Evolutionary conservation across 768 basidiomycete genomes (phyloP).

Genomic region (Neoboletus brunneissimus): DNA sequence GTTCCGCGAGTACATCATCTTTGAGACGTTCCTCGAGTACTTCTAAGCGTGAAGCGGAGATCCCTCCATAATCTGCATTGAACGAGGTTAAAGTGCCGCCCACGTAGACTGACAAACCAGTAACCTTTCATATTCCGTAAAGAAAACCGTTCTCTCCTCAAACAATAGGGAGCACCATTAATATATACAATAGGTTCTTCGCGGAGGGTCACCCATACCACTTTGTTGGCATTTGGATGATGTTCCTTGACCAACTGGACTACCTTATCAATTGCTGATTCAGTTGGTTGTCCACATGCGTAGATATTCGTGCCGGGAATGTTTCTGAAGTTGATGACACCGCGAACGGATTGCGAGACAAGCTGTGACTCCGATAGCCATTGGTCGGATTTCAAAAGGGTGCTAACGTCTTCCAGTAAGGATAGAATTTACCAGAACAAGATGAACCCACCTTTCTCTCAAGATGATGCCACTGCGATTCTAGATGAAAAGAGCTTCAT

Average conservation of each 20-base stretch:
- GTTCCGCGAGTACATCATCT: slow-evolving; percentile 82
- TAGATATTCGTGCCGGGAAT: slow-evolving; percentile 80
- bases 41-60: slow-evolving; percentile 86
- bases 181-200: slow-evolving; percentile 92
- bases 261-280: slow-evolving; percentile 81
- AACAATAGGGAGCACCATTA: slow-evolving; percentile 89
- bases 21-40: slow-evolving; percentile 86
- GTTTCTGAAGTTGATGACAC: slow-evolving; percentile 93
- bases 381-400: slow-evolving; percentile 88
- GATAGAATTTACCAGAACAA: slow-evolving; percentile 3
- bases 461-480: slow-evolving; percentile 93
- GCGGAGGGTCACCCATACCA: slow-evolving; percentile 91
- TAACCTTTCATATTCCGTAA: slow-evolving; percentile 92
- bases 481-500: slow-evolving; percentile 35
- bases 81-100: neutral
- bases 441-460: slow-evolving; percentile 65
- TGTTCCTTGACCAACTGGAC: slow-evolving; percentile 58
- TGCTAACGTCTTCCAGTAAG: slow-evolving; percentile 41
- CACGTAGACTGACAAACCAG: slow-evolving; percentile 1
- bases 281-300: slow-evolving; percentile 89
- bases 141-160: slow-evolving; percentile 80
- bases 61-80: slow-evolving; percentile 86
- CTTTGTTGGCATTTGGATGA: slow-evolving; percentile 56
- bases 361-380: slow-evolving; percentile 76
- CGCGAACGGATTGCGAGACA: slow-evolving; percentile 70